Evolutionary conservation across 352 stramenopile genomes (phyloP).

Genomic region (Elongisporangium anandrum): DNA sequence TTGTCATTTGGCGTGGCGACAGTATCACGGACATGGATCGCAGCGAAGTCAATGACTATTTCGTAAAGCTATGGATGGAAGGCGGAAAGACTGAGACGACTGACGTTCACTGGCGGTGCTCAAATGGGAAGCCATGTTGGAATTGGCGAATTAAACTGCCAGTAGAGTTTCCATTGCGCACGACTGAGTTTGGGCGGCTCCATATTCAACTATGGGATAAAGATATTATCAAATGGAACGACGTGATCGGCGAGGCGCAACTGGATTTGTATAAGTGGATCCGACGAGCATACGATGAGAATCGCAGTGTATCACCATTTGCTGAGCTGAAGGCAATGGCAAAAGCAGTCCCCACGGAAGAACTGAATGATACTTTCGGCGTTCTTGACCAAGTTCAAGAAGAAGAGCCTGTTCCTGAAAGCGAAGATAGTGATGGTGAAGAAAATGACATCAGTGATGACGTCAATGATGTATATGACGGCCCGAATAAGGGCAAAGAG

Average conservation of each 20-base stretch:
- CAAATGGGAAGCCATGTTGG: constrained; percentile 87
- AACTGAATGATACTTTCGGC: not conserved
- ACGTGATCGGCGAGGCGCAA: constrained; percentile 83
- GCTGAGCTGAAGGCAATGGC: constrained; percentile 44
- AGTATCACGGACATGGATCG: constrained; percentile 69
- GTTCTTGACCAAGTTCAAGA: not conserved
- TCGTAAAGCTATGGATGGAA: constrained; percentile 90
- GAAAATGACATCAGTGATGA: too few relatives aligned
- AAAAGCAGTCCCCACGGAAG: not conserved
- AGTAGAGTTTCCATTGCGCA: constrained; percentile 73
- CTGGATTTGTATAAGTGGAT: constrained; percentile 86
- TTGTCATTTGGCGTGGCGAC: constrained; percentile 88
- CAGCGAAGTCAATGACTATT: constrained; percentile 90
- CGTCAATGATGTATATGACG: too few relatives aligned
- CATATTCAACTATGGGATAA: constrained; percentile 93
- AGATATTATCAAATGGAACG: constrained; percentile 91
- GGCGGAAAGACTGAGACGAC: constrained; percentile 50
- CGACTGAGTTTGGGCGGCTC: constrained; percentile 80
- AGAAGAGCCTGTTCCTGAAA: not conserved
- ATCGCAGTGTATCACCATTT: constrained; percentile 57
- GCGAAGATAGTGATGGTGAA: too few relatives aligned
- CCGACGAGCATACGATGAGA: constrained; percentile 50
- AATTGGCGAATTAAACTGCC: constrained; percentile 91
- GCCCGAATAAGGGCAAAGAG: constrained; percentile 13
- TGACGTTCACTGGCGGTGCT: constrained; percentile 90